A percentile compares a stretch with the other conserved stretches of the same genome.
These are phyloP conservation scores for Mycena floridula DNA, from an alignment of 768 basidiomycete genomes.

Conservation along the genomic window DNA sequence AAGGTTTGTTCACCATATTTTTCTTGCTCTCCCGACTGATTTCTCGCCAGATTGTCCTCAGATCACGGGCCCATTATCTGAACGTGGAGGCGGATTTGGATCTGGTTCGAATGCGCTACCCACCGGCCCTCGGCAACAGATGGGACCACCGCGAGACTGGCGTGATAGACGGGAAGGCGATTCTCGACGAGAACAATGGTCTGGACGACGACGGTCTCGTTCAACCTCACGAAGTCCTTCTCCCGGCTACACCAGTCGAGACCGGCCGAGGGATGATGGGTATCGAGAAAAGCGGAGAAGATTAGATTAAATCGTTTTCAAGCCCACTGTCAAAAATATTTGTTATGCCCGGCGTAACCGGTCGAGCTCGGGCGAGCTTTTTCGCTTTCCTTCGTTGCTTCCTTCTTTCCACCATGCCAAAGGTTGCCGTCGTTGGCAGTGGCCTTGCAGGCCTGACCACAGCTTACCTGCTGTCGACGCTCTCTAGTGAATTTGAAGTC, in stretches of 20 bases:
- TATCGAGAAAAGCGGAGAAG: slow-evolving; percentile 51
- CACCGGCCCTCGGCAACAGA: slow-evolving; percentile 23
- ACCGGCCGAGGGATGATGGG: slow-evolving; percentile 23
- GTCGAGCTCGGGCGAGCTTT: too few relatives aligned
- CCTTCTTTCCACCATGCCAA: too few relatives aligned
- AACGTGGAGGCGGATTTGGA: slow-evolving; percentile 14
- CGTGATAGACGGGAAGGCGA: slow-evolving; percentile 13
- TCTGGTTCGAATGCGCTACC: slow-evolving; percentile 28
- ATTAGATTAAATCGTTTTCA: slow-evolving; percentile 34
- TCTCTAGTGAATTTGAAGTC: slow-evolving; percentile 42
- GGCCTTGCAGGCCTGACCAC: slow-evolving; percentile 72
- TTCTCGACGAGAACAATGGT: slow-evolving; percentile 18
- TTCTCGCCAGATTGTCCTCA: slow-evolving; percentile 47
- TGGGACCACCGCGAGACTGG: slow-evolving; percentile 21
- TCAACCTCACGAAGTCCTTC: background rate
- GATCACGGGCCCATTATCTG: slow-evolving; percentile 32
- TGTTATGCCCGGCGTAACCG: too few relatives aligned
- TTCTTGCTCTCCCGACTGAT: background rate
- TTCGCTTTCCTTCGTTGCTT: too few relatives aligned
- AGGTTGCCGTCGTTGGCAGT: slow-evolving; percentile 66
- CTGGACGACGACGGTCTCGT: background rate
- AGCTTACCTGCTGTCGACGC: slow-evolving; percentile 46
- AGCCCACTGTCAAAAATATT: too few relatives aligned
- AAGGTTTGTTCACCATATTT: slow-evolving; percentile 45
- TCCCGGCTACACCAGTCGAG: slow-evolving; percentile 4